Conservation (phyloP, 306 rosid genomes). For the Vigna hirtella region DNA sequence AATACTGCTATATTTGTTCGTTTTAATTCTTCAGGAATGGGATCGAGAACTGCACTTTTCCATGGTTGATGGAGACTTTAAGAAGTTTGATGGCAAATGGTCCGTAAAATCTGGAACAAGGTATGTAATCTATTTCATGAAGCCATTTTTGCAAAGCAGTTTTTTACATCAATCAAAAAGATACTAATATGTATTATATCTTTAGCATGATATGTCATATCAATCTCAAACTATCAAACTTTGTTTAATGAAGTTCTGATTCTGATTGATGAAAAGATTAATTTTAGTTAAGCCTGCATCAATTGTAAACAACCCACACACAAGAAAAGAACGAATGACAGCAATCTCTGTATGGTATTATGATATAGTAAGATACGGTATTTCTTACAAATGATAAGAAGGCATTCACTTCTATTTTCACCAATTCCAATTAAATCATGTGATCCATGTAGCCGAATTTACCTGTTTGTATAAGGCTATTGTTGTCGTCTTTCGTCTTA, state of each 20-base stretch:
- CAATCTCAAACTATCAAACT: background rate
- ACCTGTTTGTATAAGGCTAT: background rate
- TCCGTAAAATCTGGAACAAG: constrained; percentile 78
- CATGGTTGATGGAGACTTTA: constrained; percentile 98
- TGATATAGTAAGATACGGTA: too few species aligned
- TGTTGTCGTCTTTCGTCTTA: background rate
- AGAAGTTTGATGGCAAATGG: constrained; percentile 98
- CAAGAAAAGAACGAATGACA: too few species aligned
- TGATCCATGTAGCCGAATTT: background rate
- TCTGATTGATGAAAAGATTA: constrained; percentile 20
- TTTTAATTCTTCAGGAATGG: constrained; percentile 60
- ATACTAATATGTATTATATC: background rate
- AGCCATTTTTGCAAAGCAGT: constrained; percentile 21
- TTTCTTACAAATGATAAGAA: too few species aligned
- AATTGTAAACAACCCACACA: background rate
- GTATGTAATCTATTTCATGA: constrained; percentile 49
- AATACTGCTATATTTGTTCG: background rate
- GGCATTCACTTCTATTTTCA: background rate
- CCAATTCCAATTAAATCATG: background rate
- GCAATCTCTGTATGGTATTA: too few species aligned
- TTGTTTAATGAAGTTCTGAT: constrained; percentile 7
- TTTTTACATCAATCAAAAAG: constrained; percentile 30
- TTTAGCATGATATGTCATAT: constrained; percentile 10
- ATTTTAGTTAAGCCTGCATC: constrained; percentile 17
- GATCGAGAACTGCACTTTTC: constrained; percentile 89